phyloP scores from a whole-genome alignment of 441 rosid species.

The Populus hybrid region DNA sequence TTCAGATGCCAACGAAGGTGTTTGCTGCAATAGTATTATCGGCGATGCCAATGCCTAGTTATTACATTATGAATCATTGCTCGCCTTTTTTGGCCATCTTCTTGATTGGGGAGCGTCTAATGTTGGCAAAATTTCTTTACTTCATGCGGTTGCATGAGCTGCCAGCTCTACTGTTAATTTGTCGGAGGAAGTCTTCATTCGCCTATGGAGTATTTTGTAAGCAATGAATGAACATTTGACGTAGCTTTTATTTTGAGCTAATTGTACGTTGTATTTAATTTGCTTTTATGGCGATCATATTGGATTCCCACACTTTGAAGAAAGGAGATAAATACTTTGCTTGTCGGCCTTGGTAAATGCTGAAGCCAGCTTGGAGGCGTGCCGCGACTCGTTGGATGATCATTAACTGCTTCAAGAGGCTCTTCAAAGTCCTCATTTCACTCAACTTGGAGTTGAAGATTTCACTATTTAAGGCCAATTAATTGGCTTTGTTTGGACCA shows the following conservation, averaged over 20 bases:
- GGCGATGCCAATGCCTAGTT: no score
- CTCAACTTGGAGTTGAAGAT: constrained; percentile 39
- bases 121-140: not conserved
- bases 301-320: constrained; percentile 76
- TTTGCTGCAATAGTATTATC: no score
- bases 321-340: constrained; percentile 84
- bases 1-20: not conserved
- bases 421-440: constrained; percentile 73
- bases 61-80: not conserved
- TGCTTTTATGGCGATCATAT: constrained; percentile 45
- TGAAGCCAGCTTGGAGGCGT: constrained; percentile 53
- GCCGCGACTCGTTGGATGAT: constrained; percentile 73
- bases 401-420: constrained; percentile 75
- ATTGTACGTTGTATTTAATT: not conserved
- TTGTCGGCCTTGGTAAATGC: constrained; percentile 53
- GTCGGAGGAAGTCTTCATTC: not conserved
- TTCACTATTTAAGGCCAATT: constrained; percentile 15
- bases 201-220: not conserved
- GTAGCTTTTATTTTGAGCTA: not conserved
- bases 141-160: not conserved
- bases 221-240: not conserved
- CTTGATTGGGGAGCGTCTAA: not conserved
- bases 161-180: not conserved
- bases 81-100: not conserved
- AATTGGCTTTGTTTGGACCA: not conserved